phyloP scores from a whole-genome alignment of 2,329 filamentous ascomycete genomes.

The Allantophomopsis lycopodina region DNA sequence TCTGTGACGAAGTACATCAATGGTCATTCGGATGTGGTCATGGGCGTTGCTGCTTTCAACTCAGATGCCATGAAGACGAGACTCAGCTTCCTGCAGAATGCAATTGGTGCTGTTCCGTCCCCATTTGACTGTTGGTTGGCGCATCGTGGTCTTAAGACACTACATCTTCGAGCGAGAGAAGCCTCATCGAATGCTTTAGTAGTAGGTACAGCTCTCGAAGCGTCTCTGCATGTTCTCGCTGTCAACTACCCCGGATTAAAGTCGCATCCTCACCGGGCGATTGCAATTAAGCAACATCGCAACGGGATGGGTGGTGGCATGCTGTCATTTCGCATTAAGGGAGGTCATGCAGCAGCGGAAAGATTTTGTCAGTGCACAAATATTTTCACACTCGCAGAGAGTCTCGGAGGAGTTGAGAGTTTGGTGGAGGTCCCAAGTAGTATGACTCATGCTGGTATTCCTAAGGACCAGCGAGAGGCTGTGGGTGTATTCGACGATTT shows the following conservation, averaged over 20 bases:
- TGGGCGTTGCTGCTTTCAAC: constrained; percentile 96
- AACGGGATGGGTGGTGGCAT: constrained; percentile 92
- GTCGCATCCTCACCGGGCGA: constrained; percentile 73
- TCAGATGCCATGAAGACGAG: constrained; percentile 63
- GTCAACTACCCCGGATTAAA: constrained; percentile 93
- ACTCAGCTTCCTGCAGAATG: constrained; percentile 88
- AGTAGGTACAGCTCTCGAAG: constrained; percentile 65
- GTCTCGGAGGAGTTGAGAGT: constrained; percentile 81
- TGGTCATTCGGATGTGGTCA: constrained; percentile 90
- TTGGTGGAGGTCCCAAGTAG: constrained; percentile 83
- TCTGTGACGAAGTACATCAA: constrained; percentile 99
- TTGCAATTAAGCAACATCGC: constrained; percentile 84
- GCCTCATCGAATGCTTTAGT: constrained; percentile 69
- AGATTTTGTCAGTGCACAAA: constrained; percentile 81
- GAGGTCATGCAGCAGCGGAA: constrained; percentile 74
- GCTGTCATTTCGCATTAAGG: constrained; percentile 89
- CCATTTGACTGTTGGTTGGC: constrained; percentile 97
- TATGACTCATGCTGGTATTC: constrained; percentile 97
- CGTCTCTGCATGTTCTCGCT: constrained; percentile 66
- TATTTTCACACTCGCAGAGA: constrained; percentile 90
- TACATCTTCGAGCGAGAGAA: constrained; percentile 83
- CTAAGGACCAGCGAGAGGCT: constrained; percentile 75
- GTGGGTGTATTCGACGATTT: constrained; percentile 93
- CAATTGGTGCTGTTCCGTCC: constrained; percentile 87
- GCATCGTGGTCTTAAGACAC: constrained; percentile 90